Evolutionary conservation across 768 basidiomycete species (phyloP), one percentile per base, ranked within the genome.

Genomic region (Naganishia vaughanmartiniae): DNA sequence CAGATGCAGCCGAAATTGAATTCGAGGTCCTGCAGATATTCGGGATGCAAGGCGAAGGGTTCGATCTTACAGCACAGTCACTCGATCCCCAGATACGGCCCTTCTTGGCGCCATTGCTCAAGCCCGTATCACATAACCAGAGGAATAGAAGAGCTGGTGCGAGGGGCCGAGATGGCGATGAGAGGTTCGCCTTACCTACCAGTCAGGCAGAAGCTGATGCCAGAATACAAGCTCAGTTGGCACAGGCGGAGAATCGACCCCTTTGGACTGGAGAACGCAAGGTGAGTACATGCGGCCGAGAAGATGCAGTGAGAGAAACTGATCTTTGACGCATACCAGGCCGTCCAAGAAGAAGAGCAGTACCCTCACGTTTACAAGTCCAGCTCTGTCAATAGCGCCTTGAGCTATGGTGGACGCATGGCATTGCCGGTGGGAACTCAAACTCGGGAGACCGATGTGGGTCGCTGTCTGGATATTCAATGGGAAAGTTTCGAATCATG

Each of bases 351-450:
- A 31, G 72, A 86, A 45, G 85, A 91, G 21, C 73, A 76, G 28
- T 81, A 84, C 68, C 96, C 96, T 0, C 89, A 98, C 83, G 89
- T 99, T 14, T 99, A 95, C 79, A 88, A 90, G 11, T 87, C 92
- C 5, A 28, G 75, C 21, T 85, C 88, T 73, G 87, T 89, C 1
- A 88, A 86, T 75, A 82, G 88, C 12, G 79, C 92, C 15, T 90
- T 90, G 85, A 88, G 74, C 82, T 87, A 78, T 69, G 93, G 93
- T 12, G 88, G 85, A 67, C 89, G 88, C 75, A 91, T 92, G 76
- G 84, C 88, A 77, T 81, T 98, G 58, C 96, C 96, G 0, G 71
- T 91, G 0, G 96, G 92, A 0, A 97, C 94, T 1, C 84, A 84
- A 24, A 84, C 91, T 31, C 81, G 85, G 19, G 84, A 86, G 63